Conservation (phyloP, 1,284 basidiomycete genomes). For the Ganoderma boninense region DNA sequence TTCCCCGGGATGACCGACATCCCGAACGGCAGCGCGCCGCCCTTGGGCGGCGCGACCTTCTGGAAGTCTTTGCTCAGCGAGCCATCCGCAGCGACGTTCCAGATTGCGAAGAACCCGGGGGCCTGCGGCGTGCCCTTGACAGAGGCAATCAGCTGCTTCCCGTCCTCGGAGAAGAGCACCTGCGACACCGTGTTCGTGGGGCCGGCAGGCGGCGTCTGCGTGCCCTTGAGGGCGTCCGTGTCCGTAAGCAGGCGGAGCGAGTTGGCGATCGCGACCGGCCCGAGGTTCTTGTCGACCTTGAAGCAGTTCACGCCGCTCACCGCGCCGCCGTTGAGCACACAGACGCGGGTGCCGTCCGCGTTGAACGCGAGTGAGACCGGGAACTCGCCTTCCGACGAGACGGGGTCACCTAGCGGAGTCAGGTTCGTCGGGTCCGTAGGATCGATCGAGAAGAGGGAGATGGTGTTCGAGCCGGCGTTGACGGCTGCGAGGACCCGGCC, state of each 20-base stretch:
- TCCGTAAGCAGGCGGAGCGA: constrained; percentile 48
- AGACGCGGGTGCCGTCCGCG: constrained; percentile 47
- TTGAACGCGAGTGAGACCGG: constrained; percentile 57
- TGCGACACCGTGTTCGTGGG: constrained; percentile 53
- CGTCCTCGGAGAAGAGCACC: constrained; percentile 54
- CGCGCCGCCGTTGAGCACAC: constrained; percentile 56
- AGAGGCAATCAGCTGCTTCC: constrained; percentile 50
- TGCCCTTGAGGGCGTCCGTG: constrained; percentile 43
- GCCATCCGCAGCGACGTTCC: constrained; percentile 51
- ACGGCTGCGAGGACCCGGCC: constrained; percentile 52
- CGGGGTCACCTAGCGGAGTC: constrained; percentile 44
- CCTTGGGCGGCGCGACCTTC: constrained; percentile 44
- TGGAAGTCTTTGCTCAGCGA: constrained; percentile 52
- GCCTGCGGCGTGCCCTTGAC: constrained; percentile 54
- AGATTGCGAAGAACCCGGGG: constrained; percentile 58
- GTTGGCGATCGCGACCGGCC: constrained; percentile 49
- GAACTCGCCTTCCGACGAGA: constrained; percentile 56
- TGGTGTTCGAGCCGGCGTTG: constrained; percentile 58
- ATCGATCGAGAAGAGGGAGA: constrained; percentile 55
- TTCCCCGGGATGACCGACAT: constrained; percentile 56
- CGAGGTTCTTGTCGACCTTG: constrained; percentile 49
- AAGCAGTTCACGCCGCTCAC: constrained; percentile 57
- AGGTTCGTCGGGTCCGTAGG: constrained; percentile 49
- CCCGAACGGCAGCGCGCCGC: constrained; percentile 55
- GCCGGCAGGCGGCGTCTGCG: constrained; percentile 50